These are phyloP conservation scores for Didymella pomorum DNA, from an alignment of 2,329 filamentous ascomycete species.

Conservation along the genomic window DNA sequence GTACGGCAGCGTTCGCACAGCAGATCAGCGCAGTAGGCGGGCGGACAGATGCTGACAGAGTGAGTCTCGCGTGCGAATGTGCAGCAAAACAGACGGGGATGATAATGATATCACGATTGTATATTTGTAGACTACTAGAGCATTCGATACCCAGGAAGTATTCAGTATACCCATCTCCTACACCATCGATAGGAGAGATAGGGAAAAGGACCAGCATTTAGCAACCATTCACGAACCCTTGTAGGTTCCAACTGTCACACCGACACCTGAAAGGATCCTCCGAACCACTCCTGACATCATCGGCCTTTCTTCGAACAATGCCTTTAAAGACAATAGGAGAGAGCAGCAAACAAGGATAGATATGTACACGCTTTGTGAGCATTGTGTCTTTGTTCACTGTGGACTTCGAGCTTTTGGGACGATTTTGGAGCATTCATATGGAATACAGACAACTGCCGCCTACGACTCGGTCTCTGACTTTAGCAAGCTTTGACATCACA, in stretches of 20 bases:
- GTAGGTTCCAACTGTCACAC: too few species aligned
- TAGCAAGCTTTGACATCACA: neutral
- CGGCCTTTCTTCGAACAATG: neutral
- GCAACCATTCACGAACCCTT: too few species aligned
- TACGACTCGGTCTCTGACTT: neutral
- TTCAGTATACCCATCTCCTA: constrained; percentile 3
- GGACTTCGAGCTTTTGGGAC: neutral
- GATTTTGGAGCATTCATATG: neutral
- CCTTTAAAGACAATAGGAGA: neutral
- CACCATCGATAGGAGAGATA: neutral
- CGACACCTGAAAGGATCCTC: too few species aligned
- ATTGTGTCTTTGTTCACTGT: neutral
- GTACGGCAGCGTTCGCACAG: constrained; percentile 78
- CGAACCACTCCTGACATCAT: too few species aligned
- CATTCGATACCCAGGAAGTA: neutral
- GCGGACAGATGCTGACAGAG: constrained; percentile 84
- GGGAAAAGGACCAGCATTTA: neutral
- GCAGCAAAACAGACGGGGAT: constrained; percentile 67
- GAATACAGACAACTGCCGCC: neutral
- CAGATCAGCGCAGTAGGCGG: constrained; percentile 89
- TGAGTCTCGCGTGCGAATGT: constrained; percentile 87
- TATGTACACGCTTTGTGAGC: neutral
- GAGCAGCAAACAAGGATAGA: neutral
- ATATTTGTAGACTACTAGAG: neutral
- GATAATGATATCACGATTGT: constrained; percentile 16